Evolutionary conservation across 108 stramenopile genomes (phyloP).

Genomic region (Skeletonema marinoi): DNA sequence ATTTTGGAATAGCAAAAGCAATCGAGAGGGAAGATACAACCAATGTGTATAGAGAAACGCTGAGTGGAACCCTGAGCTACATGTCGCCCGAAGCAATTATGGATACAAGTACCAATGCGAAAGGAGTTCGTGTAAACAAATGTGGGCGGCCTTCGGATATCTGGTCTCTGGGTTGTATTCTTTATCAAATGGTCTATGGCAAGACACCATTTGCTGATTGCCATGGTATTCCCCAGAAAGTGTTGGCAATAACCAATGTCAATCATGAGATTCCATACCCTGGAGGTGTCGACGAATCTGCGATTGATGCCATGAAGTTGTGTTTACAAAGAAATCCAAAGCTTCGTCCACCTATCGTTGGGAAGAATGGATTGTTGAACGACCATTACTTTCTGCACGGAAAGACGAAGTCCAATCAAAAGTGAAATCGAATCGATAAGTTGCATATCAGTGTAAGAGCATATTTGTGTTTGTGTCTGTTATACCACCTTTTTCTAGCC

Average conservation of each 20-base stretch:
- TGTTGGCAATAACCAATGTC: constrained; percentile 94
- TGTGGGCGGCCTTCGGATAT: constrained; percentile 93
- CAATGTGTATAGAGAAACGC: constrained; percentile 96
- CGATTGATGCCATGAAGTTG: constrained; percentile 81
- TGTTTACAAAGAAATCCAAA: constrained; percentile 81
- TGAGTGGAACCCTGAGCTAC: no score
- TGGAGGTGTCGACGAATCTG: constrained; percentile 61
- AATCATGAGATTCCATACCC: constrained; percentile 81
- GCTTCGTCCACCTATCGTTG: constrained; percentile 78
- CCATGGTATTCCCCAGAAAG: constrained; percentile 90
- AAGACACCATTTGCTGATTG: constrained; percentile 92
- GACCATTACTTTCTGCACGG: constrained; percentile 73
- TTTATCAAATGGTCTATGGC: constrained; percentile 97
- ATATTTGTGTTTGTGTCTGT: no score
- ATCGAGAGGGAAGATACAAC: constrained; percentile 96
- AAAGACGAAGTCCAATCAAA: constrained; percentile 14
- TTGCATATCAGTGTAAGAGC: neutral
- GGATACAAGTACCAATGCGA: no score
- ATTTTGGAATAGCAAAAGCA: constrained; percentile 99
- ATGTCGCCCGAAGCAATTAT: no score
- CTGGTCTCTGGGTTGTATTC: constrained; percentile 96
- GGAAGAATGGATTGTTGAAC: constrained; percentile 79
- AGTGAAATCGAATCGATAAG: neutral
- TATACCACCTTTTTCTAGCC: no score
- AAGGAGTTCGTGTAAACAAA: no score